A percentile compares a stretch with the other conserved stretches of the same genome.
phyloP scores from a whole-genome alignment of 1,284 basidiomycete species.

The Coniferiporia sulphurascens region DNA sequence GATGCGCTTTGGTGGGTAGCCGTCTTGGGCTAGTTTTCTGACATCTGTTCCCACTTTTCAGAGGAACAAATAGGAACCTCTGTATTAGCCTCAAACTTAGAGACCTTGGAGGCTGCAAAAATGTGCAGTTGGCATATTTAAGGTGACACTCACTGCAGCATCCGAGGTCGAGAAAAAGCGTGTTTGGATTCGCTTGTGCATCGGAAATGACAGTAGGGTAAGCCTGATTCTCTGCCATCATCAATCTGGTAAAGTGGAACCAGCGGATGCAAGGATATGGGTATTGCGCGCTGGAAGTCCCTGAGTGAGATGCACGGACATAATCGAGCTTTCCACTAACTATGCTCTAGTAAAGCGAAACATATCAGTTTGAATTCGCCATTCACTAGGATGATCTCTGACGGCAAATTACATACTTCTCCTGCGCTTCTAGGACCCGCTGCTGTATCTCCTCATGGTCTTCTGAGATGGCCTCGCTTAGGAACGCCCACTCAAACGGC shows the following conservation, averaged over 20 bases:
- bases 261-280: constrained; percentile 34
- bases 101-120: background rate
- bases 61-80: background rate
- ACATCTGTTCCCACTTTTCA: constrained; percentile 33
- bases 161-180: constrained; percentile 31
- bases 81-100: background rate
- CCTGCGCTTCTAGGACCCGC: constrained; percentile 27
- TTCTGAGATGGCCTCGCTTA: constrained; percentile 22
- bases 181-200: constrained; percentile 21
- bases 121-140: background rate
- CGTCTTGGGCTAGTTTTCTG: constrained; percentile 30
- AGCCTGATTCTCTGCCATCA: constrained; percentile 27
- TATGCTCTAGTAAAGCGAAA: background rate
- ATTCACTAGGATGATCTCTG: background rate
- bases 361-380: background rate
- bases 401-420: constrained; percentile 22
- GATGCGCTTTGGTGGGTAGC: constrained; percentile 28
- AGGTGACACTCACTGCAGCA: constrained; percentile 30
- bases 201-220: constrained; percentile 28
- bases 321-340: background rate
- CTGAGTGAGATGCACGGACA: too few relatives aligned
- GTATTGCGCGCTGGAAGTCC: constrained; percentile 25
- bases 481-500: constrained; percentile 24
- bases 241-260: constrained; percentile 30
- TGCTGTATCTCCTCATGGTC: constrained; percentile 24